Percentiles rank a stretch among this genome's conserved stretches.
Evolutionary conservation across 495 filamentous ascomycete genomes (phyloP).

Genomic region (Tuber magnatum): DNA sequence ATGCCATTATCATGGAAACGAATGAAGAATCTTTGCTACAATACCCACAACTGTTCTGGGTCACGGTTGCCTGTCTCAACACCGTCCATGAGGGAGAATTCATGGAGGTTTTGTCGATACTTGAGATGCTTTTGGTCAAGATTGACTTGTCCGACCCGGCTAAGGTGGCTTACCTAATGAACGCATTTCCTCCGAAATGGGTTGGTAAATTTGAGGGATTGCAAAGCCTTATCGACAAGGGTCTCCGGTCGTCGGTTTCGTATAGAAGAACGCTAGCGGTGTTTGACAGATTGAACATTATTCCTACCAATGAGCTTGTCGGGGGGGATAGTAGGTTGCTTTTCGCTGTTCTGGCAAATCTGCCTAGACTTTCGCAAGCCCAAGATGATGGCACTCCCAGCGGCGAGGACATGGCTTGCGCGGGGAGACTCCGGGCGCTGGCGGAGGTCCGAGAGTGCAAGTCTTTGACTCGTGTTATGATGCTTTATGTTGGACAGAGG

Average conservation of each 20-base stretch:
- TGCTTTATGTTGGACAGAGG: slow-evolving; percentile 59
- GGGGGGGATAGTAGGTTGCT: slow-evolving; percentile 74
- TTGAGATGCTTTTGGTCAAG: slow-evolving; percentile 78
- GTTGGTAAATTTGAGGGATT: slow-evolving; percentile 83
- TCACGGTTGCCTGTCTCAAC: slow-evolving; percentile 87
- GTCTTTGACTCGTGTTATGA: slow-evolving; percentile 55
- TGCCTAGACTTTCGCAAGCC: slow-evolving; percentile 76
- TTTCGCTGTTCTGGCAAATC: slow-evolving; percentile 76
- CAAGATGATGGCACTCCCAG: slow-evolving; percentile 61
- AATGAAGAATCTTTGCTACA: slow-evolving; percentile 70
- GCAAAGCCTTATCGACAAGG: slow-evolving; percentile 79
- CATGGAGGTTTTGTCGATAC: slow-evolving; percentile 79
- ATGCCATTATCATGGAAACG: slow-evolving; percentile 77
- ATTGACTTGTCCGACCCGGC: slow-evolving; percentile 67
- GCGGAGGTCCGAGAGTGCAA: slow-evolving; percentile 62
- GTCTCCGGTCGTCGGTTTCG: slow-evolving; percentile 76
- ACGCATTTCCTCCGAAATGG: slow-evolving; percentile 77
- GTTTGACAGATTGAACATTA: slow-evolving; percentile 65
- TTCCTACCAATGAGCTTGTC: slow-evolving; percentile 74
- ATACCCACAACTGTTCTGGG: slow-evolving; percentile 95
- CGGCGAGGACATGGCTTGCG: slow-evolving; percentile 52
- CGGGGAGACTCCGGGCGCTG: slow-evolving; percentile 60
- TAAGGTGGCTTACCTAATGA: slow-evolving; percentile 61
- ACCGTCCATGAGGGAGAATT: slow-evolving; percentile 95
- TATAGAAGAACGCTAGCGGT: slow-evolving; percentile 68